phyloP scores from a whole-genome alignment of 2,329 filamentous ascomycete genomes.

The Colletotrichum ledebouriae region DNA sequence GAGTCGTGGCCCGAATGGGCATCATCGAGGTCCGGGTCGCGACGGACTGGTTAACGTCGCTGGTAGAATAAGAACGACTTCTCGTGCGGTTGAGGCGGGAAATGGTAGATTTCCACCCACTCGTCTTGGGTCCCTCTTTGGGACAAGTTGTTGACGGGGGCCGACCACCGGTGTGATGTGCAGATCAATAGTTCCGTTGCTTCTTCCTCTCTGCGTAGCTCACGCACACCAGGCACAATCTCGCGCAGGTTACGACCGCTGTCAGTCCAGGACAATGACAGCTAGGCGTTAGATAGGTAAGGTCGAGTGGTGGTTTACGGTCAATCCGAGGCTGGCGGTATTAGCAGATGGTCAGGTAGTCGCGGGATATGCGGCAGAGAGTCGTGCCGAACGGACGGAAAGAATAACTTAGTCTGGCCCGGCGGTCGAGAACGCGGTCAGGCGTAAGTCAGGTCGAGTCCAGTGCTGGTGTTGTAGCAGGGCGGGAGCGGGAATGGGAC shows the following conservation, averaged over 20 bases:
- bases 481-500: slow-evolving; percentile 39
- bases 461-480: slow-evolving; percentile 37
- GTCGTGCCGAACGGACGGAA: slow-evolving; percentile 15
- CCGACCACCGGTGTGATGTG: slow-evolving; percentile 7
- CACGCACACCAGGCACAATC: slow-evolving; percentile 19
- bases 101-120: neutral
- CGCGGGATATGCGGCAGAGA: slow-evolving; percentile 2
- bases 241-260: slow-evolving; percentile 18
- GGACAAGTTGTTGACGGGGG: slow-evolving; percentile 17
- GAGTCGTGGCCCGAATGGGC: slow-evolving; percentile 35
- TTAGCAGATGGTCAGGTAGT: neutral
- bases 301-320: neutral
- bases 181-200: slow-evolving; percentile 17
- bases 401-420: slow-evolving; percentile 22
- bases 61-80: slow-evolving; percentile 24
- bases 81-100: slow-evolving; percentile 14
- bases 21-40: slow-evolving; percentile 29
- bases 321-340: slow-evolving; percentile 1
- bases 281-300: neutral
- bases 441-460: slow-evolving; percentile 35
- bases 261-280: slow-evolving; percentile 8
- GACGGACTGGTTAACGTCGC: slow-evolving; percentile 11
- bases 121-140: neutral
- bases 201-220: slow-evolving; percentile 11
- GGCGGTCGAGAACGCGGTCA: slow-evolving; percentile 37